phyloP scores from a whole-genome alignment of 495 filamentous ascomycete genomes.

The Amorphotheca resinae region DNA sequence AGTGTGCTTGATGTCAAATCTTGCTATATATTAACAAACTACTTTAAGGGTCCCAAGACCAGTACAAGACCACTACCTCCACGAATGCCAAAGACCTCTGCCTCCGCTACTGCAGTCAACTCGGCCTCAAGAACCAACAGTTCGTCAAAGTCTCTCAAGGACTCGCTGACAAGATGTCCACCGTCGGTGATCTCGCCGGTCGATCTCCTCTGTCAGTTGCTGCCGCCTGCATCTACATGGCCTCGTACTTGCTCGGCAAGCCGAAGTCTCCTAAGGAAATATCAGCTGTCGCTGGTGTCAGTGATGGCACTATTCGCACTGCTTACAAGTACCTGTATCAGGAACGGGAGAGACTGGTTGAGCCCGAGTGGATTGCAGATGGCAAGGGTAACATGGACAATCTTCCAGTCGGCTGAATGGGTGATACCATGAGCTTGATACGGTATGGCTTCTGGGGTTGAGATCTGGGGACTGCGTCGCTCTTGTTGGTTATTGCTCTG shows the following conservation, averaged over 20 bases:
- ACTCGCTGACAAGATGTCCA: constrained; percentile 60
- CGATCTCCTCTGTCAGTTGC: constrained; percentile 90
- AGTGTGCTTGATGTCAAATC: constrained; percentile 5
- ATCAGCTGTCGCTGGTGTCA: constrained; percentile 66
- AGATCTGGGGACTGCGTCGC: neutral
- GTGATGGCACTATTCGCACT: constrained; percentile 89
- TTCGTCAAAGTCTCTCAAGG: constrained; percentile 60
- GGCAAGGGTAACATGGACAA: constrained; percentile 55
- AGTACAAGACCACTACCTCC: constrained; percentile 47
- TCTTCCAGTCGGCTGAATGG: constrained; percentile 40
- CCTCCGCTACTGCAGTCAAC: constrained; percentile 75
- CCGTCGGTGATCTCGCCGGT: constrained; percentile 68
- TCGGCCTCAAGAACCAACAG: constrained; percentile 49
- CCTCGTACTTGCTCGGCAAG: constrained; percentile 68
- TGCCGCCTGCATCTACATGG: constrained; percentile 92
- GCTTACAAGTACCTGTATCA: constrained; percentile 81
- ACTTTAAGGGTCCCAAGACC: constrained; percentile 24
- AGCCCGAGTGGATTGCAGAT: constrained; percentile 58
- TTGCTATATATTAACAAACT: constrained; percentile 17
- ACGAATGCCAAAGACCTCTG: constrained; percentile 79
- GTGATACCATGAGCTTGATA: constrained; percentile 10
- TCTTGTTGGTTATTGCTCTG: constrained; percentile 1
- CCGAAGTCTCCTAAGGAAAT: constrained; percentile 77
- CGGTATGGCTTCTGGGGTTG: neutral
- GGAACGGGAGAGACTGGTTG: constrained; percentile 59